Evolutionary conservation across 1,139 yeast genomes (phyloP), one percentile per base, ranked within the genome.

Genomic region (Debaryomyces udenii): DNA sequence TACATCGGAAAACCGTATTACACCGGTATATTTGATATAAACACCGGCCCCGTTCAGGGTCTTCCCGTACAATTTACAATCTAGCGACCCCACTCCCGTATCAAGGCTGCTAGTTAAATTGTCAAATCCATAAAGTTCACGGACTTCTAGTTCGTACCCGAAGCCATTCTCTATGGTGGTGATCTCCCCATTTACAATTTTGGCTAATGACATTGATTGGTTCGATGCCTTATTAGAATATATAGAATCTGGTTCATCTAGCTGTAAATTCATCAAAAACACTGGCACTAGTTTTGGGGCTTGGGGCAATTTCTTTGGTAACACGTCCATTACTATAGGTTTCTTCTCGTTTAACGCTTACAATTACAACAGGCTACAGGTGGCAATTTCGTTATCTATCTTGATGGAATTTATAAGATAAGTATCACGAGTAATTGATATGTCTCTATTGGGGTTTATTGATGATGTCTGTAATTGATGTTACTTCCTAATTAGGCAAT

Each of bases 1-100:
- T 3, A 57, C 56, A 7, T 64, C 70, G 7, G 56, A 57, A 37
- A 68, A 59, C 36, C 67, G 62, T 37, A 71, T 68, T 31, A 73
- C 64, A 30, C 85, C 85, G 4, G 64, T 54, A 57, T 79, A 80
- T 30, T 59, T 56, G 41, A 74, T 53, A 45, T 61, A 65, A 9
- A 74, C 70, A 13, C 71, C 74, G 3, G 65, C 52, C 2, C 70
- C 68, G 30, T 59, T 62, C 7, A 71, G 63, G 14, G 71, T 68
- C 45, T 62, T 68, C 31, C 79, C 70, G 47, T 65, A 76, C 38
- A 79, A 48, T 42, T 67, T 68, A 56, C 83, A 78, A 53, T 78
- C 81, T 48, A 80, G 64, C n/a, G 52, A 55, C 18, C 70, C 63
- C 26, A 60, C 57, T 2, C 61, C 52, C 6, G 65, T 61, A 2